phyloP scores from a whole-genome alignment of 2,329 filamentous ascomycete genomes.

The Microascus cirrosus region DNA sequence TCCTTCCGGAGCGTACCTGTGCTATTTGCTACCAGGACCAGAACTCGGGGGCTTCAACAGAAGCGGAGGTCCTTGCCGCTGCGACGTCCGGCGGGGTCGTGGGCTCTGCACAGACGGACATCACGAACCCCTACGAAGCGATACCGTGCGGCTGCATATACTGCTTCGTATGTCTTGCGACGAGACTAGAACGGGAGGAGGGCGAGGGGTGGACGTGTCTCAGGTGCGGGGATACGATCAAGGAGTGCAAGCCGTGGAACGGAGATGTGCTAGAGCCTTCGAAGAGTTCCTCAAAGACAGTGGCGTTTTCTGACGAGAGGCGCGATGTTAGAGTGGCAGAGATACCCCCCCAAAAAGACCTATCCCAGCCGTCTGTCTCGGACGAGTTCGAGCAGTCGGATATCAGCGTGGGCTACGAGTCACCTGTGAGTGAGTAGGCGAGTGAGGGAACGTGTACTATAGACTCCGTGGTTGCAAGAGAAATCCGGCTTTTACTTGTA shows the following conservation, averaged over 20 bases:
- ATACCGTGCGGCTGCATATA: conserved; percentile 86
- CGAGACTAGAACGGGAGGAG: conserved; percentile 80
- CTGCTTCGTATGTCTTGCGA: conserved; percentile 92
- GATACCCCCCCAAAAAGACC: not conserved
- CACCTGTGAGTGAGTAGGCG: not conserved
- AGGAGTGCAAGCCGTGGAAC: conserved; percentile 80
- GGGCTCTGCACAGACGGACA: conserved; percentile 80
- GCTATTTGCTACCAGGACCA: conserved; percentile 96
- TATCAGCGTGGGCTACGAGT: not conserved
- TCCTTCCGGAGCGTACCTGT: conserved; percentile 86
- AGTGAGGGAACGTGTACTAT: not conserved
- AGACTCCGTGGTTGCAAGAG: not conserved
- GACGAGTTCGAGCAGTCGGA: conserved; percentile 1
- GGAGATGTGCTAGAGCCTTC: conserved; percentile 69
- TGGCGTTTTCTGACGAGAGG: conserved; percentile 51
- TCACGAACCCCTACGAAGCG: conserved; percentile 92
- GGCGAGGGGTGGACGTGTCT: conserved; percentile 91
- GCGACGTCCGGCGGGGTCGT: conserved; percentile 65
- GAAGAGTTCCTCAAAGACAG: conserved; percentile 37
- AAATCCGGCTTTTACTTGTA: not conserved
- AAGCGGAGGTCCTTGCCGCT: conserved; percentile 65
- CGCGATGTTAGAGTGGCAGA: conserved; percentile 1
- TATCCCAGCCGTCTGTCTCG: not conserved
- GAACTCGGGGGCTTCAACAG: conserved; percentile 59
- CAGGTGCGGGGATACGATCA: conserved; percentile 73